Conservation (phyloP, 2,329 filamentous ascomycete species). For the Trichophyton mentagrophytes region DNA sequence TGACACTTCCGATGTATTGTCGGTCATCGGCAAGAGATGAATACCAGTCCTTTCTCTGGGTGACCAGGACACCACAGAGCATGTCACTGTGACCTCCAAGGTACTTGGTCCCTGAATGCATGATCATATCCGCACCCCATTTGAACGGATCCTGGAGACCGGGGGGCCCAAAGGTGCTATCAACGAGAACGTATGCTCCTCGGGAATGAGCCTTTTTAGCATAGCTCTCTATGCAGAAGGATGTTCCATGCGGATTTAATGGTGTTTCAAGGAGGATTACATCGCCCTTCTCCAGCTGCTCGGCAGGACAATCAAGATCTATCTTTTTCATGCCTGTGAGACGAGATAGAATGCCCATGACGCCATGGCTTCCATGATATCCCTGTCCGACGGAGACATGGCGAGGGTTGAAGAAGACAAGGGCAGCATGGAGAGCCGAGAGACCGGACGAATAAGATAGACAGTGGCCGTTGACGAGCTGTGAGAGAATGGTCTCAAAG, state of each 20-base stretch:
- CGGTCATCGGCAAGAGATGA: conserved; percentile 53
- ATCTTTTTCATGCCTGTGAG: conserved; percentile 64
- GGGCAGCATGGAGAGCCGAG: conserved; percentile 73
- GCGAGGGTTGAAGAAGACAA: conserved; percentile 72
- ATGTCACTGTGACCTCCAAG: conserved; percentile 90
- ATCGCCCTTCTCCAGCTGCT: conserved; percentile 61
- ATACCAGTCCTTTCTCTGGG: conserved; percentile 49
- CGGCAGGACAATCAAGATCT: conserved; percentile 53
- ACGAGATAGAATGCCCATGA: conserved; percentile 59
- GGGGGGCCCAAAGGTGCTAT: conserved; percentile 86
- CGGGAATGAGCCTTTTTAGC: conserved; percentile 57
- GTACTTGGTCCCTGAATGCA: conserved; percentile 95
- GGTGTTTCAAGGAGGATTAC: conserved; percentile 88
- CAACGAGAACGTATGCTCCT: conserved; percentile 69
- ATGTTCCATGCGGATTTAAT: conserved; percentile 77
- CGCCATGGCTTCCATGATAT: conserved; percentile 89
- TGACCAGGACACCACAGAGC: conserved; percentile 70
- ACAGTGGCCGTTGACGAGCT: conserved; percentile 51
- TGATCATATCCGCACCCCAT: conserved; percentile 69
- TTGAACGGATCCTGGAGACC: conserved; percentile 74
- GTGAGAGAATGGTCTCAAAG: conserved; percentile 68
- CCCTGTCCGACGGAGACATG: conserved; percentile 70
- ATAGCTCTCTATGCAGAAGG: conserved; percentile 58
- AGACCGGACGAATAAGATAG: conserved; percentile 77
- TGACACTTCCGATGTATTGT: conserved; percentile 64